A percentile compares a stretch with the other conserved stretches of the same genome.
phyloP scores from a whole-genome alignment of 805 yeast species.

The Cyberlindnera maritima region DNA sequence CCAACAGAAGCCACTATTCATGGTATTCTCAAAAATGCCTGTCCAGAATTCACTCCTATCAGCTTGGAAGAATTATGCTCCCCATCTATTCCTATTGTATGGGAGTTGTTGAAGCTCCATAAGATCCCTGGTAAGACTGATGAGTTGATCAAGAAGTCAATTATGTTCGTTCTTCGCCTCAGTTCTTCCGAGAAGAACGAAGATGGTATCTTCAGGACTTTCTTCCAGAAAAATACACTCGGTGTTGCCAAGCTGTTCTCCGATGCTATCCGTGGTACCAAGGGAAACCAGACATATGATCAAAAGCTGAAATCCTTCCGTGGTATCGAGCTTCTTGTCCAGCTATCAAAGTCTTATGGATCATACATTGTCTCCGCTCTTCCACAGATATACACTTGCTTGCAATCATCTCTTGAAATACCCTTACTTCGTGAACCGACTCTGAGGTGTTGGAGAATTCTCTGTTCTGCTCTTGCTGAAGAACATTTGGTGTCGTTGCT shows the following conservation, averaged over 20 bases:
- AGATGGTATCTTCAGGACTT: conserved; percentile 34
- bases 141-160: conserved; percentile 33
- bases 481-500: conserved; percentile 61
- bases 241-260: conserved; percentile 80
- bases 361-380: conserved; percentile 60
- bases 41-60: conserved; percentile 42
- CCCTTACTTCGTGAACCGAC: conserved; percentile 58
- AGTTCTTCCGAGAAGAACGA: conserved; percentile 15
- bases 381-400: conserved; percentile 83
- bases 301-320: conserved; percentile 69
- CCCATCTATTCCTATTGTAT: conserved; percentile 28
- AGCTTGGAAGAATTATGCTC: conserved; percentile 28
- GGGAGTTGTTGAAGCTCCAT: conserved; percentile 45
- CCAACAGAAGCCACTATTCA: conserved; percentile 50
- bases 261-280: conserved; percentile 70
- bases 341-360: conserved; percentile 36
- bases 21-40: conserved; percentile 50
- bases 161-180: conserved; percentile 37
- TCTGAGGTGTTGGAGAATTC: conserved; percentile 62
- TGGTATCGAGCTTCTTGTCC: conserved; percentile 69
- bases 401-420: conserved; percentile 74
- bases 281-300: conserved; percentile 67
- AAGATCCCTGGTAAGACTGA: conserved; percentile 33
- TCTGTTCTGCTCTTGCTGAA: conserved; percentile 55
- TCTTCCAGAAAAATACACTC: conserved; percentile 57